A percentile compares a stretch with the other conserved stretches of the same genome.
Evolutionary conservation across 495 filamentous ascomycete species (phyloP).

Genomic region (Xylaria acuta): DNA sequence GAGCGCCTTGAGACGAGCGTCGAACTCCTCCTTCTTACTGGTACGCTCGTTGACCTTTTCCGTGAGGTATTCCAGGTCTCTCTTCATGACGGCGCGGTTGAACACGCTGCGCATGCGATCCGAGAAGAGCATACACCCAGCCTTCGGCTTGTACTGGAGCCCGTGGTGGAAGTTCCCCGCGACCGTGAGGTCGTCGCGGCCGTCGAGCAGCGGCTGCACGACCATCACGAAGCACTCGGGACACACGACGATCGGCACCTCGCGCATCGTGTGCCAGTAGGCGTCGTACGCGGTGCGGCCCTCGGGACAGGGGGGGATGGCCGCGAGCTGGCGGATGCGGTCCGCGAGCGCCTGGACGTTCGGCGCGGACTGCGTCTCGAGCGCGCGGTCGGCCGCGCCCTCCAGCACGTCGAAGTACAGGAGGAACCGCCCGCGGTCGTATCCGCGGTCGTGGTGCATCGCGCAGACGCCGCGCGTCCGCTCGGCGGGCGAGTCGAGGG

Average conservation of each 20-base stretch:
- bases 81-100: conserved; percentile 59
- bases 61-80: conserved; percentile 63
- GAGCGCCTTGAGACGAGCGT: conserved; percentile 39
- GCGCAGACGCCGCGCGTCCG: conserved; percentile 47
- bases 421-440: conserved; percentile 44
- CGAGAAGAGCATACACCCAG: conserved; percentile 77
- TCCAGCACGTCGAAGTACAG: conserved; percentile 53
- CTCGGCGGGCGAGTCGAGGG: conserved; percentile 44
- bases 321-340: conserved; percentile 41
- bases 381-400: conserved; percentile 46
- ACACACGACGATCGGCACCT: conserved; percentile 51
- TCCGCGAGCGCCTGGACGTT: conserved; percentile 47
- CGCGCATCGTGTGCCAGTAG: conserved; percentile 43
- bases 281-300: conserved; percentile 35
- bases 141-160: conserved; percentile 54
- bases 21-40: conserved; percentile 43
- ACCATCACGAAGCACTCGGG: conserved; percentile 68
- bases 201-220: conserved; percentile 66
- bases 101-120: conserved; percentile 74
- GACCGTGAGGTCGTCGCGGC: conserved; percentile 48
- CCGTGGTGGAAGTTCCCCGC: conserved; percentile 63
- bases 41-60: conserved; percentile 54
- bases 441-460: conserved; percentile 41
- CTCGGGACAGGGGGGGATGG: conserved; percentile 45
- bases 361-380: conserved; percentile 38